Evolutionary conservation across 2,329 filamentous ascomycete species (phyloP), one percentile per base, ranked within the genome.

Genomic region (Talaromyces sp.): DNA sequence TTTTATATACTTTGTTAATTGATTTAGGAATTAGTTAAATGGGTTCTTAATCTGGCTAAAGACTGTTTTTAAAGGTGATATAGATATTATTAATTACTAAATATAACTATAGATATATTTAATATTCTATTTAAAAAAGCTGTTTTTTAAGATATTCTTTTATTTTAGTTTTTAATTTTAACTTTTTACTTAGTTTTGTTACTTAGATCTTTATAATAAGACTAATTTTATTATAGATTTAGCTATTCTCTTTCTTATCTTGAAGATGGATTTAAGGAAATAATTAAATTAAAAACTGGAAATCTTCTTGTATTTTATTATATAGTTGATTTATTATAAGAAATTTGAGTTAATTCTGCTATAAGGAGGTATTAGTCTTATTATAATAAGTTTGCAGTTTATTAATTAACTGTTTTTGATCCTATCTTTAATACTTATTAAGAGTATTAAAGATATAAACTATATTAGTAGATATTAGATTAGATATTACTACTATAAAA

Each of bases 391-490:
- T 53, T 4, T 59, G 55, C 17, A 78, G 51, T 2, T 63, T 65
- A 2, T 67, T 8, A 2, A 64, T 62, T 7, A 78, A 59, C 6
- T 64, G 58, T 11, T 27, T 31, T 8, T 63, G 55, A 17, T 66
- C 69, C 17, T 26, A 11, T 0, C 62, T 55, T 1, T 68, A 54
- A 58, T 77, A 80, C 64, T 80, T 77, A 55, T 80, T 77, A 2
- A 80, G 57, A 4, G 75, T 77, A 65, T 80, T 77, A 1, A 80
- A 54, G 27, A 80, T 58, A 57, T 72, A 77, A 21, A 77, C 56
- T 11, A 75, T 64, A 41, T 73, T 65, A 0, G 65, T 64, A 0
- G 57, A 58, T 5, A 63, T 41, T 0, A 58, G 4, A 29, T 68
- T 32, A 2, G 31, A 41, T 11, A 66, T 55, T 3, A 51, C 62